phyloP scores from a whole-genome alignment of 2,329 filamentous ascomycete genomes.

The Ambrosiella cleistominuta region DNA sequence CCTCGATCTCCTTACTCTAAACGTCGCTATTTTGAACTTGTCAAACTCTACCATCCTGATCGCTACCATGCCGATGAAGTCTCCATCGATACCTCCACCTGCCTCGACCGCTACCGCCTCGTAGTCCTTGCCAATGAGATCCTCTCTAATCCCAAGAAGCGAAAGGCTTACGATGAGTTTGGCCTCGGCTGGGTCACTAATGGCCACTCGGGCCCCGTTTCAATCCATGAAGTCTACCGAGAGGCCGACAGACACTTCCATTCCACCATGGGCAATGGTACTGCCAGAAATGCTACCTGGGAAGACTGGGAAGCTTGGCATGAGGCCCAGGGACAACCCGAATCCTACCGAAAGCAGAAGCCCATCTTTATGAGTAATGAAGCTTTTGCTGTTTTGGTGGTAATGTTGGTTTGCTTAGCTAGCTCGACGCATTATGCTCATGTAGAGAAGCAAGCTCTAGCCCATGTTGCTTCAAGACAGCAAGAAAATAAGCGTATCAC shows the following conservation, averaged over 20 bases:
- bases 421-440: slow-evolving; percentile 55
- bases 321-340: slow-evolving; percentile 24
- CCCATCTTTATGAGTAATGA: slow-evolving; percentile 59
- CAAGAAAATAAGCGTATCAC: slow-evolving; percentile 47
- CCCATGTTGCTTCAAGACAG: slow-evolving; percentile 48
- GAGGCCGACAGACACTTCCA: slow-evolving; percentile 32
- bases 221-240: slow-evolving; percentile 26
- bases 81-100: slow-evolving; percentile 20
- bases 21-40: slow-evolving; percentile 68
- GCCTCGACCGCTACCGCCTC: slow-evolving; percentile 78
- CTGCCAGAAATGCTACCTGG: slow-evolving; percentile 73
- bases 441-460: slow-evolving; percentile 42
- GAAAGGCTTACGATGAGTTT: slow-evolving; percentile 63
- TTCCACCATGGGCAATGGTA: slow-evolving; percentile 23
- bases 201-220: slow-evolving; percentile 30
- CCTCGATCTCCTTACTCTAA: slow-evolving; percentile 57
- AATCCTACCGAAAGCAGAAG: slow-evolving; percentile 24
- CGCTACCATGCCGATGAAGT: slow-evolving; percentile 22
- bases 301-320: slow-evolving; percentile 90
- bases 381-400: slow-evolving; percentile 54
- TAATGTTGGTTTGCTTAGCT: slow-evolving; percentile 47
- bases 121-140: slow-evolving; percentile 78
- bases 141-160: slow-evolving; percentile 62
- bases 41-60: slow-evolving; percentile 93
- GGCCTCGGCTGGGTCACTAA: slow-evolving; percentile 63